Evolutionary conservation across 306 rosid genomes (phyloP), one percentile per base, ranked within the genome.

Genomic region (Pterocarpus santalinus): DNA sequence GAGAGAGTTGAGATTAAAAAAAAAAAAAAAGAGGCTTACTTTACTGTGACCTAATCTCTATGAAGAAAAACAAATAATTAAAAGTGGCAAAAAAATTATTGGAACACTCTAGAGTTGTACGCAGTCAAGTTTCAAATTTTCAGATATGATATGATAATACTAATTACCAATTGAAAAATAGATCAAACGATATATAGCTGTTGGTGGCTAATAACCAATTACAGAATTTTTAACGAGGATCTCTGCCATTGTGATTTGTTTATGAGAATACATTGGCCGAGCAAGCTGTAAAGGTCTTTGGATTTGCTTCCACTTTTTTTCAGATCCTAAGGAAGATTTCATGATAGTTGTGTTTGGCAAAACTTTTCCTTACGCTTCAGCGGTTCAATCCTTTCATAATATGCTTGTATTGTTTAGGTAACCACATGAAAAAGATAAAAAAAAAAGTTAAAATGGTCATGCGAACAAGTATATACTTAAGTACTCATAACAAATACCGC

Each of bases 201-300:
- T 44, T 7, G 11, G 51, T 10, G 12, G 13, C 51, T 1, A 22
- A 69, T 22, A 56, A 44, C 30, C 11, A 44, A 69, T 43, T 43
- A 2, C 57, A 49, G 15, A 53, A 53, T 53, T 53, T 53, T n/a
- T 14, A 53, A 74, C 78, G 56, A 73, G 28, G 55, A 35, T 55
- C 35, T 22, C 9, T 57, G 55, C 4, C 13, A 55, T n/a, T 15
- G 9, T 13, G 30, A 33, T 60, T 51, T 63, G 64, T 71, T 35
- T 60, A 49, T 80, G 4, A 13, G n/a, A 49, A 17, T 3, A 7
- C 53, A 5, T 71, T 30, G 22, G 49, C 14, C 16, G 32, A 63
- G 77, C 79, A 73, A 73, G 38, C 74, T 80, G 80, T n/a, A 41
- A 80, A 72, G 79, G 35, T 53, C n/a, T 72, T 72, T 8, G 67